Conservation (phyloP, 305 asterid genomes). For the Fraxinus greggii region DNA sequence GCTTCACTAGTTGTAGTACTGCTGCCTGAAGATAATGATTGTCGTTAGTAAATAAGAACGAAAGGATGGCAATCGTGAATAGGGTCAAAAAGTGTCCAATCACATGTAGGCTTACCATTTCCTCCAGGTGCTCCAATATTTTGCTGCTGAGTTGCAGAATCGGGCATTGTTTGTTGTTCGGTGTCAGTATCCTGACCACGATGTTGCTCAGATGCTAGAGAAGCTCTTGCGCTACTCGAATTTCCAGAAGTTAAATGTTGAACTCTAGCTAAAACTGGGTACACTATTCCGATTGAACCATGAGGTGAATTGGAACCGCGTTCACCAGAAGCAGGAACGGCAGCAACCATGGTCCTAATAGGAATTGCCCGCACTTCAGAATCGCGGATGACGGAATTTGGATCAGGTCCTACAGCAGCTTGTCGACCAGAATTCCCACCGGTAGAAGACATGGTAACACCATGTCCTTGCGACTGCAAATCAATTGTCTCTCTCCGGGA, state of each 20-base stretch:
- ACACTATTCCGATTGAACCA: constrained; percentile 64
- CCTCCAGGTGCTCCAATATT: not conserved
- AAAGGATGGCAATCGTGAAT: not conserved
- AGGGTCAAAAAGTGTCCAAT: not conserved
- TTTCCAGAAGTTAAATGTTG: constrained; percentile 49
- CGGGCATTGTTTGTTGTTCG: constrained; percentile 35
- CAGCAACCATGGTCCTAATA: constrained; percentile 58
- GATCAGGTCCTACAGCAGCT: constrained; percentile 36
- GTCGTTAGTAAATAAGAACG: not conserved
- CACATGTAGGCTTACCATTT: not conserved
- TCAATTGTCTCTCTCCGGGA: constrained; percentile 66
- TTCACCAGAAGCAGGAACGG: constrained; percentile 53
- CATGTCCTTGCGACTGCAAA: constrained; percentile 54
- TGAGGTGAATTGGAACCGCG: constrained; percentile 57
- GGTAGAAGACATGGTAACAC: constrained; percentile 40
- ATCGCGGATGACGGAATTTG: constrained; percentile 43
- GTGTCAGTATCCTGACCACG: constrained; percentile 33
- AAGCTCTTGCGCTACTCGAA: constrained; percentile 38
- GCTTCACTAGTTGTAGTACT: constrained; percentile 37
- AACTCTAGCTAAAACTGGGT: constrained; percentile 77
- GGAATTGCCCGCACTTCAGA: constrained; percentile 60
- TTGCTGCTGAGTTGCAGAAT: constrained; percentile 22
- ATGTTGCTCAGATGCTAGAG: constrained; percentile 51
- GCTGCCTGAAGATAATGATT: constrained; percentile 35
- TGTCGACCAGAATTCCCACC: constrained; percentile 42